Evolutionary conservation across 2,329 filamentous ascomycete genomes (phyloP).

Genomic region (Arachnomyces sp.): DNA sequence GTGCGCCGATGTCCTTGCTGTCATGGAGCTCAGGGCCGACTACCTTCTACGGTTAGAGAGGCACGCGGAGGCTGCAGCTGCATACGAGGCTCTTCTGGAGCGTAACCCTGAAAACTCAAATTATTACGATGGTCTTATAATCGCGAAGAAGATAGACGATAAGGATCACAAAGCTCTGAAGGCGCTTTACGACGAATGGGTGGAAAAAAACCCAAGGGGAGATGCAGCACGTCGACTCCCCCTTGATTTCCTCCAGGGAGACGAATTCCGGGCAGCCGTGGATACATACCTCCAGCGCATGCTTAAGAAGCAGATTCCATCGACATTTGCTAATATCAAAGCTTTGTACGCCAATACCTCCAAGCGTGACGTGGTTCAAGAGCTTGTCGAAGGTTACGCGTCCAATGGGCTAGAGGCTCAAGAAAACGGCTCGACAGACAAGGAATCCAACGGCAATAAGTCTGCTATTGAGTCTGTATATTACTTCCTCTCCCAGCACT

Average conservation of each 20-base stretch:
- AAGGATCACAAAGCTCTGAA: constrained; percentile 57
- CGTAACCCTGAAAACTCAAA: constrained; percentile 79
- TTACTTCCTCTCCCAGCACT: constrained; percentile 94
- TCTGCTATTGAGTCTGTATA: constrained; percentile 59
- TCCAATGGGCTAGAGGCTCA: constrained; percentile 43
- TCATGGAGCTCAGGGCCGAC: constrained; percentile 76
- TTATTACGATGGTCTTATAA: constrained; percentile 74
- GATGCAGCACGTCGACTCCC: constrained; percentile 82
- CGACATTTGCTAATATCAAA: constrained; percentile 94
- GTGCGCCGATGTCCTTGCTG: constrained; percentile 72
- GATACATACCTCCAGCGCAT: constrained; percentile 72
- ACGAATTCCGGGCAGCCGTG: constrained; percentile 70
- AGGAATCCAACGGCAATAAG: constrained; percentile 43
- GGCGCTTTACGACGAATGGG: constrained; percentile 73
- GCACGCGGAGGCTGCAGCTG: constrained; percentile 71
- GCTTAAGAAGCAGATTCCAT: constrained; percentile 87
- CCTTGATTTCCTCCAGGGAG: constrained; percentile 76
- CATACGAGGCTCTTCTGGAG: constrained; percentile 71
- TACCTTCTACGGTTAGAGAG: constrained; percentile 71
- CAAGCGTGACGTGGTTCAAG: constrained; percentile 70
- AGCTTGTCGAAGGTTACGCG: constrained; percentile 71
- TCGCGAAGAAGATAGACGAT: constrained; percentile 55
- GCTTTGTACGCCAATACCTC: constrained; percentile 69
- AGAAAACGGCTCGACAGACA: constrained; percentile 42
- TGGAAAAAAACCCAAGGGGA: constrained; percentile 68